phyloP scores from a whole-genome alignment of 176 grass and related monocot genomes.

The Ananas comosus region DNA sequence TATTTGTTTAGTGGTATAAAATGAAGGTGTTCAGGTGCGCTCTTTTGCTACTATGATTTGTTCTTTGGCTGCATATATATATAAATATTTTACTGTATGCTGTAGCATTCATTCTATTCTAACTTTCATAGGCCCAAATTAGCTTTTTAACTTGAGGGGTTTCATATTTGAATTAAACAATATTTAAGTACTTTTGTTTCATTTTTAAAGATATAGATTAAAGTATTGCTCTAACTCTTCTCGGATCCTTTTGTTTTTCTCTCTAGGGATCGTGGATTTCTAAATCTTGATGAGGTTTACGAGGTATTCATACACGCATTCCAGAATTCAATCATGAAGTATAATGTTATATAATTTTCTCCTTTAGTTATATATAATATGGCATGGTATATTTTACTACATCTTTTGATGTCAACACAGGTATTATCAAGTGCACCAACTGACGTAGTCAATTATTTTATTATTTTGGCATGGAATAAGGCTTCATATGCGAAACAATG shows the following conservation, averaged over 20 bases:
- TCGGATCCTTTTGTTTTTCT: constrained; percentile 1
- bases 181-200: background rate
- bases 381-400: too few relatives aligned
- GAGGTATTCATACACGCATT: constrained; percentile 31
- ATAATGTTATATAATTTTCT: background rate
- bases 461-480: too few relatives aligned
- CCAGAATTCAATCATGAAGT: background rate
- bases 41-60: too few relatives aligned
- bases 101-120: background rate
- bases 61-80: background rate
- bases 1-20: too few relatives aligned
- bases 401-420: too few relatives aligned
- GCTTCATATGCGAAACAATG: too few relatives aligned
- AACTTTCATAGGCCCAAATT: too few relatives aligned
- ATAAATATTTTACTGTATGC: background rate
- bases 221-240: background rate
- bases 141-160: background rate
- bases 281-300: constrained; percentile 56
- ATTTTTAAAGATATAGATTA: constrained; percentile 5
- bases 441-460: too few relatives aligned
- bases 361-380: too few relatives aligned
- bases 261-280: constrained; percentile 70
- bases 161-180: too few relatives aligned
- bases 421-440: too few relatives aligned
- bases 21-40: too few relatives aligned